Conservation (phyloP, 1,284 basidiomycete genomes). For the Sporisorium exsertum region DNA sequence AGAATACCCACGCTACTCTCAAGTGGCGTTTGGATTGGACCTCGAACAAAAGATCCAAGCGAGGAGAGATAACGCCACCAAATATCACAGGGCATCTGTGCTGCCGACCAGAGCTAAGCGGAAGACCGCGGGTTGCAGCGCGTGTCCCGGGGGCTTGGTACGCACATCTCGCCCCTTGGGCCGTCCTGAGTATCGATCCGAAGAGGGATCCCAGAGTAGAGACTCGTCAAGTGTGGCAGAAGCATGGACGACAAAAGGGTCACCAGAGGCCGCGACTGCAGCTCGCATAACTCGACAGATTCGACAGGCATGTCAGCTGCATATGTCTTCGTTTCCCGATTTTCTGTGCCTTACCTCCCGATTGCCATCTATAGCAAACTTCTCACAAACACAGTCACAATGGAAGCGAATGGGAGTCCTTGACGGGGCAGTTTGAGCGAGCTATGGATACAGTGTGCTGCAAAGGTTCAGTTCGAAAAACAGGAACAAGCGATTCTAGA, state of each 20-base stretch:
- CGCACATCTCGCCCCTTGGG: neutral
- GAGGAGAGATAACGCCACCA: conserved; percentile 7
- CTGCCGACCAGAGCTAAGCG: neutral
- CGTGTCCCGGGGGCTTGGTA: conserved; percentile 14
- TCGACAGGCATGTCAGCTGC: conserved; percentile 28
- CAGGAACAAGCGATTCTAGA: conserved; percentile 1
- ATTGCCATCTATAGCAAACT: neutral
- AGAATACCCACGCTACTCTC: conserved; percentile 15
- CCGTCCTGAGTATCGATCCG: neutral
- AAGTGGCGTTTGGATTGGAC: neutral
- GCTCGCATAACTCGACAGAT: conserved; percentile 39
- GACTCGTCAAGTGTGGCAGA: neutral
- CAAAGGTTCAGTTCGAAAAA: neutral
- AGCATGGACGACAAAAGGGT: neutral
- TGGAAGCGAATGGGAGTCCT: no score
- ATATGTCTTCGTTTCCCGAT: conserved; percentile 14
- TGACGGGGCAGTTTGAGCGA: no score
- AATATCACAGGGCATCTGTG: no score
- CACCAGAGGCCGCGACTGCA: conserved; percentile 8
- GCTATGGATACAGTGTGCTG: conserved; percentile 10
- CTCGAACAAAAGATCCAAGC: neutral
- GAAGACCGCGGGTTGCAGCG: neutral
- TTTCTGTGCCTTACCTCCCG: neutral
- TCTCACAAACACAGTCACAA: neutral
- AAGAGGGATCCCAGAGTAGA: neutral